Evolutionary conservation across 2,329 filamentous ascomycete species (phyloP).

Genomic region (Colletotrichum sp.): DNA sequence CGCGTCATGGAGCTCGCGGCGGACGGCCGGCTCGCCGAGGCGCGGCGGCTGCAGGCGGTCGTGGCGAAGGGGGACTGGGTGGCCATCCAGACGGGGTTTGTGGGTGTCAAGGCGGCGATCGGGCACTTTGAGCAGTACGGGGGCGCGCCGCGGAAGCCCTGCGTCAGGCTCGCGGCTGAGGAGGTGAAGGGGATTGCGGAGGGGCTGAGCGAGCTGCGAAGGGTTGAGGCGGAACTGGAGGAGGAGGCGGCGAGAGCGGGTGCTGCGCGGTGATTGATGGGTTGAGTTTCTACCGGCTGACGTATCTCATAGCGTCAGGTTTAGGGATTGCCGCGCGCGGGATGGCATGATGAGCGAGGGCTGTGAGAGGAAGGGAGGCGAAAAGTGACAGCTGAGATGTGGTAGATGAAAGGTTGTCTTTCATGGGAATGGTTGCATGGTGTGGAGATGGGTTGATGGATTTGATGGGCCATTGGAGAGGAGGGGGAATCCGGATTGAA

Average conservation of each 20-base stretch:
- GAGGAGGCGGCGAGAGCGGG: not conserved
- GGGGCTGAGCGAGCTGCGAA: conserved; percentile 40
- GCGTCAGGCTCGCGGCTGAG: conserved; percentile 35
- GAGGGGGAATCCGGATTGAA: not conserved
- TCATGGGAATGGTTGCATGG: not conserved
- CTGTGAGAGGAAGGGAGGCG: not conserved
- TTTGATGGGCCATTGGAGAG: not conserved
- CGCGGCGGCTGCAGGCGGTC: conserved; percentile 52
- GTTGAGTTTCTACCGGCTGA: not conserved
- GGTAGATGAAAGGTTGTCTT: not conserved
- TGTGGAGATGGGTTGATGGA: not conserved
- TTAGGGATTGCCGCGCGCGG: not conserved
- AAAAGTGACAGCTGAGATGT: not conserved
- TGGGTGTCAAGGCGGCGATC: conserved; percentile 52
- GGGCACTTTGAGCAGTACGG: conserved; percentile 43
- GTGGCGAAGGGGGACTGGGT: conserved; percentile 51
- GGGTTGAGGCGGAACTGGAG: conserved; percentile 35
- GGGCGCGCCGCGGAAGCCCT: conserved; percentile 44
- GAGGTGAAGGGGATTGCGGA: conserved; percentile 36
- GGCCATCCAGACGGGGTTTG: conserved; percentile 53
- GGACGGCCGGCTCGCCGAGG: conserved; percentile 60
- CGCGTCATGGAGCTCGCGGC: conserved; percentile 65
- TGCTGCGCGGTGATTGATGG: not conserved
- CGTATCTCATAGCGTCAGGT: not conserved
- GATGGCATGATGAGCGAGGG: not conserved